Conservation (phyloP, 1,284 basidiomycete species). For the Cutaneotrichosporon curvatum region DNA sequence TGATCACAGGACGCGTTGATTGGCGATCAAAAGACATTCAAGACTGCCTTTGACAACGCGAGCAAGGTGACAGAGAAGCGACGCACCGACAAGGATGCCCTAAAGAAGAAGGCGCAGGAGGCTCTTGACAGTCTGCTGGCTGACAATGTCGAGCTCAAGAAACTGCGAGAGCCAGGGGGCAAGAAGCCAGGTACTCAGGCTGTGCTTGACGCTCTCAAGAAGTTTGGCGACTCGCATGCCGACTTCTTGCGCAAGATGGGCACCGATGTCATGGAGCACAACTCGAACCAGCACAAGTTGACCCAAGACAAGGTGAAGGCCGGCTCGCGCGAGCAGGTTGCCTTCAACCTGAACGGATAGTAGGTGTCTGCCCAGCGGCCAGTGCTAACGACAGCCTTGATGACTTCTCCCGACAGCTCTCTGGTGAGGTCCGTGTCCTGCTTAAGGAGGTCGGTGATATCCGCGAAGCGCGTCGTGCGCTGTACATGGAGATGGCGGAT, state of each 20-base stretch:
- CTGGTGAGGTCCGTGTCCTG: slow-evolving; percentile 41
- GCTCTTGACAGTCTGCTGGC: slow-evolving; percentile 37
- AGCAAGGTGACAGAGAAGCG: slow-evolving; percentile 34
- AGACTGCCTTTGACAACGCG: slow-evolving; percentile 25
- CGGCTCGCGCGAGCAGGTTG: slow-evolving; percentile 44
- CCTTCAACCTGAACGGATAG: slow-evolving; percentile 45
- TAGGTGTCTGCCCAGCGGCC: neutral
- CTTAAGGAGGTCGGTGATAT: slow-evolving; percentile 45
- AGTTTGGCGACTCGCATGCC: slow-evolving; percentile 33
- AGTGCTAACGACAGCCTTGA: slow-evolving; percentile 26
- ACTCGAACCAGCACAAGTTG: slow-evolving; percentile 41
- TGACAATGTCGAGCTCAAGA: slow-evolving; percentile 40
- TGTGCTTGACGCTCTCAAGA: slow-evolving; percentile 43
- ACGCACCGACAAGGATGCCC: slow-evolving; percentile 29
- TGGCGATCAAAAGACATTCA: slow-evolving; percentile 28
- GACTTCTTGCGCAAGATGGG: slow-evolving; percentile 40
- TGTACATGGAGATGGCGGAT: slow-evolving; percentile 44
- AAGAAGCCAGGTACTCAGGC: slow-evolving; percentile 31
- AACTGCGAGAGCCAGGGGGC: slow-evolving; percentile 34
- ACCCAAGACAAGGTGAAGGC: slow-evolving; percentile 37
- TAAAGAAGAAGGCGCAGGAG: slow-evolving; percentile 41
- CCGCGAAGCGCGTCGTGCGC: slow-evolving; percentile 40
- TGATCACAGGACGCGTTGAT: slow-evolving; percentile 24
- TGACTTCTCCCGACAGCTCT: slow-evolving; percentile 42
- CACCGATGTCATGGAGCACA: slow-evolving; percentile 41